Base-by-base conservation (phyloP, 345 rosid genomes). In the Pugionium cornutum region DNA sequence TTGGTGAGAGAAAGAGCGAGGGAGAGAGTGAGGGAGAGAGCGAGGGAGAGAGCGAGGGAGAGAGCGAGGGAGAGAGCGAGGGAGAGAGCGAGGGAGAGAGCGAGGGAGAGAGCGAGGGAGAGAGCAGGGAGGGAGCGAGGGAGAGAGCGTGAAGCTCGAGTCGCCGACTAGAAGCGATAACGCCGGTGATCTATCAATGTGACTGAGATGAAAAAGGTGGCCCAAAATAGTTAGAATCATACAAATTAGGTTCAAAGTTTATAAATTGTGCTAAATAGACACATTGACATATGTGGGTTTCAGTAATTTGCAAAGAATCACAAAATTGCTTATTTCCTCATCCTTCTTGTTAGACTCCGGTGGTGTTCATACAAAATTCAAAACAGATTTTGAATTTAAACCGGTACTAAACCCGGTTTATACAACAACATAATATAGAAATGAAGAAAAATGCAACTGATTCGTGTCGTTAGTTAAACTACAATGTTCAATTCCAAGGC, bases 381-480 rank as follows among this genome's bases (percentile, higher is more conserved):
- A 63, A 7, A 49, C 49, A 51, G 43, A 37, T 25, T 4, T 3
- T 25, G 3, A 25, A 58, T 18, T 18, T 18, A 18, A 49, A 70
- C 77, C 77, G 41, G 46, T 18, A 45, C 25, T 27, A 53, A 0
- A 67, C 32, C 52, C 45, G 45, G 64, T 36, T 53, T 51, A 43
- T n/a, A 52, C 37, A 18, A 33, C 45, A 31, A 43, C 10, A 34
- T 2, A 44, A 7, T 18, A 39, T 7, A 6, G 18, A 9, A 58
- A 11, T 40, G 52, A 53, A 37, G 27, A 46, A 26, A 63, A 64
- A 64, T 49, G 66, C 49, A 66, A 66, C 62, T 52, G 35, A 44
- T 44, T 4, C 10, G 57, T 67, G 52, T 30, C 18, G 18, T 18
- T 18, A 18, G 18, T 18, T 18, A 18, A 18, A 18, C 18, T 18